These are phyloP conservation scores for Trichoderma semiorbis DNA, from an alignment of 2,329 filamentous ascomycete species.

Conservation along the genomic window DNA sequence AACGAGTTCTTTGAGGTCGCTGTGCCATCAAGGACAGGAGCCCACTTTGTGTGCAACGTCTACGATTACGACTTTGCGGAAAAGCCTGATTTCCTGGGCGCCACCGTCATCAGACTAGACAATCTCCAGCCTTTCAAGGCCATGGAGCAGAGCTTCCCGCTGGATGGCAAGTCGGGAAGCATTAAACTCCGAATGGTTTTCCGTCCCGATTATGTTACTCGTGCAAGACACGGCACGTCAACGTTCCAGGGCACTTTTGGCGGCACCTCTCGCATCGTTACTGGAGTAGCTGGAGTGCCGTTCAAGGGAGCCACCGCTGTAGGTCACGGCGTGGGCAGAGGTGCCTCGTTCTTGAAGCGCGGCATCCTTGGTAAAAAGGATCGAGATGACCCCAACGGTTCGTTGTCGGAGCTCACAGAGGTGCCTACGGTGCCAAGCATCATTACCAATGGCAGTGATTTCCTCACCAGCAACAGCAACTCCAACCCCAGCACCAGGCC, in stretches of 20 bases:
- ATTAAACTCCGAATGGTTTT: conserved; percentile 84
- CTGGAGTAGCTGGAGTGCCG: conserved; percentile 76
- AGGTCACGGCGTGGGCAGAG: conserved; percentile 79
- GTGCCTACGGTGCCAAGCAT: conserved; percentile 30
- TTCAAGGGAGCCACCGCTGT: conserved; percentile 85
- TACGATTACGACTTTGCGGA: conserved; percentile 98
- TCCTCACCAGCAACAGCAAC: conserved; percentile 23
- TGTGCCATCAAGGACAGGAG: conserved; percentile 77
- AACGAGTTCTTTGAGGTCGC: conserved; percentile 91
- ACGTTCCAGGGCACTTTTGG: conserved; percentile 91
- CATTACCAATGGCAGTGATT: conserved; percentile 33
- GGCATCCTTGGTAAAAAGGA: conserved; percentile 75
- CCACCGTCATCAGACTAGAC: conserved; percentile 70
- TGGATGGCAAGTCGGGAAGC: conserved; percentile 87
- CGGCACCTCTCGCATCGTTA: conserved; percentile 81
- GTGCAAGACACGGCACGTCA: conserved; percentile 82
- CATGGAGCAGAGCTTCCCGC: conserved; percentile 67
- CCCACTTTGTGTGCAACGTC: conserved; percentile 77
- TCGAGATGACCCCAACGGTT: conserved; percentile 51
- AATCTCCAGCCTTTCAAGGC: conserved; percentile 80
- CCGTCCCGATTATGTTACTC: conserved; percentile 85
- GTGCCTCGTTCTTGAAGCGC: conserved; percentile 84
- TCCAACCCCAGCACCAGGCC: conserved; percentile 40
- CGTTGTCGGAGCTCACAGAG: conserved; percentile 40
- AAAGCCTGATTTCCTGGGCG: conserved; percentile 87